A percentile compares a stretch with the other conserved stretches of the same genome.
These are phyloP conservation scores for Xylaria sp. DNA, from an alignment of 2,329 filamentous ascomycete species.

Conservation along the genomic window DNA sequence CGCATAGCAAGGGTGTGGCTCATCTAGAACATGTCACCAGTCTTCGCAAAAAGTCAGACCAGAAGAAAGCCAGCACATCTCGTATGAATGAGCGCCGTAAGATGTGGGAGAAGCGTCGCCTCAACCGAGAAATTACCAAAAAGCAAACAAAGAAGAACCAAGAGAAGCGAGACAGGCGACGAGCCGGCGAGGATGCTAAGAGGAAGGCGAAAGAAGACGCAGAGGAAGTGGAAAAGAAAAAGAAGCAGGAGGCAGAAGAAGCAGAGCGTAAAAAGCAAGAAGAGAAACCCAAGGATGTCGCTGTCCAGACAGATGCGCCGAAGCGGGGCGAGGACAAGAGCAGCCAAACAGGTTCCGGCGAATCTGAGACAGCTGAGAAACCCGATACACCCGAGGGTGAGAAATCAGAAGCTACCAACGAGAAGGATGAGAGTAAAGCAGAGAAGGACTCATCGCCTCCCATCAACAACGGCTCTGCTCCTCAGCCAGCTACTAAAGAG, in stretches of 20 bases:
- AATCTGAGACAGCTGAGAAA: conserved; percentile 34
- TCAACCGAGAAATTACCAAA: conserved; percentile 52
- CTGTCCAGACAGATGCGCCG: conserved; percentile 48
- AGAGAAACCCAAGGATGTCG: conserved; percentile 47
- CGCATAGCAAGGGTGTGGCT: conserved; percentile 67
- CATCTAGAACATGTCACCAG: conserved; percentile 63
- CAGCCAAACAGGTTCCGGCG: conserved; percentile 41
- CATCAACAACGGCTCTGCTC: not conserved
- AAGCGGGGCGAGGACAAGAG: conserved; percentile 45
- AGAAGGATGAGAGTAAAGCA: conserved; percentile 16
- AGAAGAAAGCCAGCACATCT: conserved; percentile 61
- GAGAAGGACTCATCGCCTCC: conserved; percentile 24
- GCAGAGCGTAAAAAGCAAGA: conserved; percentile 43
- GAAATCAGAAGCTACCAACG: conserved; percentile 26
- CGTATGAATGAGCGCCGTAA: conserved; percentile 59
- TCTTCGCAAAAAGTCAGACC: conserved; percentile 61
- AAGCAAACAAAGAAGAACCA: conserved; percentile 56
- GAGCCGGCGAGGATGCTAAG: conserved; percentile 52
- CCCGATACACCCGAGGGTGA: conserved; percentile 35
- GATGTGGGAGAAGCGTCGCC: conserved; percentile 62
- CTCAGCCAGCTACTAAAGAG: conserved; percentile 12
- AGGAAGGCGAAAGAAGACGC: conserved; percentile 54
- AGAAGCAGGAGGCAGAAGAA: conserved; percentile 43
- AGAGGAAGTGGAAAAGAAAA: conserved; percentile 40
- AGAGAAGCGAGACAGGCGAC: conserved; percentile 51